These are phyloP conservation scores for Pseudodiploospora longispora DNA, from an alignment of 2,329 filamentous ascomycete genomes.

Conservation along the genomic window DNA sequence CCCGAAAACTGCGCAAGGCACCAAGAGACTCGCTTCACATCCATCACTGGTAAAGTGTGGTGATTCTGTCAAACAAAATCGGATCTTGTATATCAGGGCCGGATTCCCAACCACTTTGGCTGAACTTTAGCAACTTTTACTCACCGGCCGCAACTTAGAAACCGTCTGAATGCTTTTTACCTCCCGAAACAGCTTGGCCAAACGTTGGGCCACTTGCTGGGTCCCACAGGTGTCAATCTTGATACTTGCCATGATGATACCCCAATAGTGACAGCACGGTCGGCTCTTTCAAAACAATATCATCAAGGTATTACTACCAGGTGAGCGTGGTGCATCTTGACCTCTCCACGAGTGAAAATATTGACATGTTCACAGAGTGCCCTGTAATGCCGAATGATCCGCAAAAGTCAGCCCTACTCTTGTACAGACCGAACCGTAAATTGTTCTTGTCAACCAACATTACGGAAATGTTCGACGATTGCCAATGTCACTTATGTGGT, in stretches of 20 bases:
- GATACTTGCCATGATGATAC: conserved; percentile 7
- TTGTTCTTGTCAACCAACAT: conserved; percentile 3
- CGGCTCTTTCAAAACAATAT: not conserved
- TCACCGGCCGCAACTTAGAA: not conserved
- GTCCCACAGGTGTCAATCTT: not conserved
- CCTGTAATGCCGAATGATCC: not conserved
- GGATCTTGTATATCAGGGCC: conserved; percentile 13
- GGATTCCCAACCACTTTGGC: conserved; percentile 7
- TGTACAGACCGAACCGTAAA: conserved; percentile 4
- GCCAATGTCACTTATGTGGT: conserved; percentile 7
- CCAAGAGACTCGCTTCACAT: too few species aligned
- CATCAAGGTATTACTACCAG: too few species aligned
- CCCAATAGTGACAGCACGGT: not conserved
- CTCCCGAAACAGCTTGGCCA: not conserved
- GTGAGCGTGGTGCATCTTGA: too few species aligned
- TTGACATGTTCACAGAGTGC: conserved; percentile 7
- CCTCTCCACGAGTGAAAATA: not conserved
- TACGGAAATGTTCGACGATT: not conserved
- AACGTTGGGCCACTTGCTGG: not conserved
- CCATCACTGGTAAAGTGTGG: not conserved
- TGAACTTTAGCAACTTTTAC: conserved; percentile 8
- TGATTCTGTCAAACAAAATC: conserved; percentile 10
- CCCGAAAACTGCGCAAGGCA: too few species aligned
- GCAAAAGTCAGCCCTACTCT: conserved; percentile 1
- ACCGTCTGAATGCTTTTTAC: conserved; percentile 2